These are phyloP conservation scores for Parmelia sp. DNA, from an alignment of 495 filamentous ascomycete genomes.

Conservation along the genomic window DNA sequence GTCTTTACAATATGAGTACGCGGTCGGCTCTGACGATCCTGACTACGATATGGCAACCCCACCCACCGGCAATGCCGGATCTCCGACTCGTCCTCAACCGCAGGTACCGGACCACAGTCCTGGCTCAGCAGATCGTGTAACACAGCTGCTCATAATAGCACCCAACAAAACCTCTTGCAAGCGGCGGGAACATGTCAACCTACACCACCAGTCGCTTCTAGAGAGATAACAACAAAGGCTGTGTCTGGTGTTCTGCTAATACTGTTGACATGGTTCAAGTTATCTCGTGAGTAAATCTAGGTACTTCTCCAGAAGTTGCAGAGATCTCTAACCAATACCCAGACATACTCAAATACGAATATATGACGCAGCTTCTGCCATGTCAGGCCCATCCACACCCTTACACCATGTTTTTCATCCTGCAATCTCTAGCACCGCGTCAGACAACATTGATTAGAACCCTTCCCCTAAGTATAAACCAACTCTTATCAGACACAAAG, in stretches of 20 bases:
- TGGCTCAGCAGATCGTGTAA: too few relatives aligned
- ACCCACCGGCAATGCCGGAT: constrained; percentile 44
- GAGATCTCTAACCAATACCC: constrained; percentile 28
- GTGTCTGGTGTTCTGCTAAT: constrained; percentile 79
- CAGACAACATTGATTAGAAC: too few relatives aligned
- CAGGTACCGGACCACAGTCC: too few relatives aligned
- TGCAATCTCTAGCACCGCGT: too few relatives aligned
- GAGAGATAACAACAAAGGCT: constrained; percentile 86
- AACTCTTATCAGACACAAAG: too few relatives aligned
- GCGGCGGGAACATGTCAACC: not conserved
- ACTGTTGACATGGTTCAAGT: constrained; percentile 91
- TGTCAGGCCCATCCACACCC: not conserved
- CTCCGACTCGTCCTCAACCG: too few relatives aligned
- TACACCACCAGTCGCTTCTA: constrained; percentile 29
- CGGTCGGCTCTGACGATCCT: constrained; percentile 71
- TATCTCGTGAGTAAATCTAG: constrained; percentile 63
- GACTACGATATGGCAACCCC: constrained; percentile 69
- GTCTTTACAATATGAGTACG: constrained; percentile 53
- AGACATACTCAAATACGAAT: constrained; percentile 96
- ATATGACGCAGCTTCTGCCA: constrained; percentile 83
- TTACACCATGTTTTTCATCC: too few relatives aligned
- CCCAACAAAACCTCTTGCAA: not conserved
- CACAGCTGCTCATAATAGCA: not conserved
- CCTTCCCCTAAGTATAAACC: too few relatives aligned
- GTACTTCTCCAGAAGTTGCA: not conserved